A percentile compares a stretch with the other conserved stretches of the same genome.
Evolutionary conservation across 2,329 filamentous ascomycete species (phyloP).

Genomic region (Cadophora luteo-olivacea): DNA sequence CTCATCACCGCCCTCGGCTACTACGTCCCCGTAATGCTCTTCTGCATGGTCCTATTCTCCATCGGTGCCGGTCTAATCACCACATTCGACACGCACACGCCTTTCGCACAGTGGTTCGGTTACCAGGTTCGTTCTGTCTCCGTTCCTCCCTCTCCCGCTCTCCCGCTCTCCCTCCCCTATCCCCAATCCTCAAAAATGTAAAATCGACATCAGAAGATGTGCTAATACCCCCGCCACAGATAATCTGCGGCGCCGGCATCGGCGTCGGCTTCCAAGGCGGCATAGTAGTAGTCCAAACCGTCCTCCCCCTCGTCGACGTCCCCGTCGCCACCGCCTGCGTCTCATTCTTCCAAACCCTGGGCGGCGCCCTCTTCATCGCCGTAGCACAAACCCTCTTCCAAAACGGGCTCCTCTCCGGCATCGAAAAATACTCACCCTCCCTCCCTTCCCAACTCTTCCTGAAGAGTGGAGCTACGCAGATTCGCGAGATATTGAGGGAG

Average conservation of each 20-base stretch:
- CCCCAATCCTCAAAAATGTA: no score
- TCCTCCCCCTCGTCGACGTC: slow-evolving; percentile 54
- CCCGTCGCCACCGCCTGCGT: slow-evolving; percentile 59
- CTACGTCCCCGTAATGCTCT: slow-evolving; percentile 53
- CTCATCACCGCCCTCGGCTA: slow-evolving; percentile 50
- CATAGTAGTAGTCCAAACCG: slow-evolving; percentile 54
- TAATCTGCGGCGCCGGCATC: slow-evolving; percentile 44
- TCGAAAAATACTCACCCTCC: slow-evolving; percentile 53
- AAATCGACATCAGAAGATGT: no score
- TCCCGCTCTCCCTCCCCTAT: not conserved
- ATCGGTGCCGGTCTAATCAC: slow-evolving; percentile 52
- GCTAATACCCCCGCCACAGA: not conserved
- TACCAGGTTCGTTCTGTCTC: slow-evolving; percentile 61
- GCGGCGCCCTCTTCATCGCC: slow-evolving; percentile 69
- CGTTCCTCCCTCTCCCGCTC: not conserved
- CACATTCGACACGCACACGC: slow-evolving; percentile 50
- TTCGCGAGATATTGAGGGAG: slow-evolving; percentile 51
- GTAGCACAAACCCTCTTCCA: slow-evolving; percentile 72
- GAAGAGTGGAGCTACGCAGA: slow-evolving; percentile 59
- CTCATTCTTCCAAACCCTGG: slow-evolving; percentile 69
- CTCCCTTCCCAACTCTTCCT: slow-evolving; percentile 57
- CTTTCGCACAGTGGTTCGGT: slow-evolving; percentile 59
- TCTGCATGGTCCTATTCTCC: slow-evolving; percentile 46
- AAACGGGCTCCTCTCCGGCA: slow-evolving; percentile 62
- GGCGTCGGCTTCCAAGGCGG: slow-evolving; percentile 39